phyloP scores from a whole-genome alignment of 2,329 filamentous ascomycete species.

The Exophiala bonariae region DNA sequence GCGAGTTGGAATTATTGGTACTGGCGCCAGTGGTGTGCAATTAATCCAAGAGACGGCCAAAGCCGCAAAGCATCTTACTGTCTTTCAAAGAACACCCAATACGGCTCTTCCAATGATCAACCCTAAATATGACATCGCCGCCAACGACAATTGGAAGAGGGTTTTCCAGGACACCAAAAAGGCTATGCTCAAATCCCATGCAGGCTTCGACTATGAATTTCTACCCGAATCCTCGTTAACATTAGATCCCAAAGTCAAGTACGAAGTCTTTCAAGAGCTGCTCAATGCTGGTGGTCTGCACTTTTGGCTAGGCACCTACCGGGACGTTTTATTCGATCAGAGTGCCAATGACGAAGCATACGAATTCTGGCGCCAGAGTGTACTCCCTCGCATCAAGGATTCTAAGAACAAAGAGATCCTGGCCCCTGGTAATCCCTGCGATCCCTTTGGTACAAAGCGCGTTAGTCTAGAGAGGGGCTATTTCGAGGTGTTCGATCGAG shows the following conservation, averaged over 20 bases:
- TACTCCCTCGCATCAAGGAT: conserved; percentile 51
- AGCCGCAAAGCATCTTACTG: conserved; percentile 49
- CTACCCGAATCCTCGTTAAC: conserved; percentile 49
- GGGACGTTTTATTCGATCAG: conserved; percentile 47
- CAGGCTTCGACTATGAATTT: conserved; percentile 51
- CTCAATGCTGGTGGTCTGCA: conserved; percentile 56
- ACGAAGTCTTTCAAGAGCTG: conserved; percentile 48
- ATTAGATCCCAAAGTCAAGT: conserved; percentile 27
- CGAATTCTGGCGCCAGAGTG: conserved; percentile 56
- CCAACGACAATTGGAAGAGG: conserved; percentile 52
- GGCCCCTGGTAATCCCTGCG: conserved; percentile 52
- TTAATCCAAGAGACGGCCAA: conserved; percentile 61
- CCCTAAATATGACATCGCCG: conserved; percentile 49
- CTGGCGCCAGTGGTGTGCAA: conserved; percentile 64
- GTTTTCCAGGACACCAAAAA: background rate
- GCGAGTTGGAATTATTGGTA: conserved; percentile 62
- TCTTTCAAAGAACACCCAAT: conserved; percentile 65
- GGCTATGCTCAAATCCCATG: conserved; percentile 12
- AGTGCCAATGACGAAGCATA: conserved; percentile 55
- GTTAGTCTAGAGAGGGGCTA: conserved; percentile 50
- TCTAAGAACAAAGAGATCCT: conserved; percentile 51
- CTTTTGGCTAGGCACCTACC: conserved; percentile 53
- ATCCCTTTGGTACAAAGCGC: conserved; percentile 58
- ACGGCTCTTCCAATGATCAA: conserved; percentile 60
- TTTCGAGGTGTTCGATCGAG: conserved; percentile 49